Percentiles rank a stretch among this genome's conserved stretches.
phyloP scores from a whole-genome alignment of 2,329 filamentous ascomycete species.

The Diplodia corticola region DNA sequence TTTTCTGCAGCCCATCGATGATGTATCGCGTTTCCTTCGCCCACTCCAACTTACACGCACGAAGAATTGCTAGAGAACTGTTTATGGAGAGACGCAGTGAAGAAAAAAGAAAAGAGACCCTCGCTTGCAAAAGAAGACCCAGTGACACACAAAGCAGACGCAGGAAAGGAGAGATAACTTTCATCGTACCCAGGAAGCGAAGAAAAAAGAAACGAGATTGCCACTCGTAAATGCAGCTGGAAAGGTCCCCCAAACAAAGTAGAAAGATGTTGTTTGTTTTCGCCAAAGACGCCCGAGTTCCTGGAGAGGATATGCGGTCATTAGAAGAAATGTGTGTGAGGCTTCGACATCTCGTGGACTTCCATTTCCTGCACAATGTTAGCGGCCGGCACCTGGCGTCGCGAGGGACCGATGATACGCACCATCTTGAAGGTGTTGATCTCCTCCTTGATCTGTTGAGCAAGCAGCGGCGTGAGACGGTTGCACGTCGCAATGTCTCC shows the following conservation, averaged over 20 bases:
- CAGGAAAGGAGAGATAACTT: constrained; percentile 8
- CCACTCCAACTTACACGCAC: constrained; percentile 22
- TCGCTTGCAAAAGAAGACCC: constrained; percentile 21
- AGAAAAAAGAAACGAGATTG: constrained; percentile 36
- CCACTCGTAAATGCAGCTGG: constrained; percentile 44
- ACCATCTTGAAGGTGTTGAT: constrained; percentile 99
- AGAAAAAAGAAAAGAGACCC: constrained; percentile 16
- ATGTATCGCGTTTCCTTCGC: constrained; percentile 15
- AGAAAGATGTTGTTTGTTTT: constrained; percentile 29
- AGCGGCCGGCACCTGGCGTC: constrained; percentile 34
- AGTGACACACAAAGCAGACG: constrained; percentile 18
- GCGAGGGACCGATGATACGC: constrained; percentile 25
- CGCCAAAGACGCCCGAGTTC: constrained; percentile 44
- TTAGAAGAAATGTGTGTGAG: constrained; percentile 99
- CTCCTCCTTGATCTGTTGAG: constrained; percentile 99
- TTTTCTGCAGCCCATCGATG: constrained; percentile 9
- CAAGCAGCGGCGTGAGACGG: constrained; percentile 90
- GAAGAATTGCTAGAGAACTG: constrained; percentile 15
- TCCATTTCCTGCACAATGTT: constrained; percentile 85
- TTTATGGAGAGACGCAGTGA: constrained; percentile 19
- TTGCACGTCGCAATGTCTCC: constrained; percentile 98
- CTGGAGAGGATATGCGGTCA: constrained; percentile 44
- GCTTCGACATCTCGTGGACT: constrained; percentile 97
- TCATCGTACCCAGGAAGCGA: constrained; percentile 43
- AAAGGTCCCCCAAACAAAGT: constrained; percentile 33